These are phyloP conservation scores for Candida silvicultrix DNA, from an alignment of 805 yeast species.

Conservation along the genomic window DNA sequence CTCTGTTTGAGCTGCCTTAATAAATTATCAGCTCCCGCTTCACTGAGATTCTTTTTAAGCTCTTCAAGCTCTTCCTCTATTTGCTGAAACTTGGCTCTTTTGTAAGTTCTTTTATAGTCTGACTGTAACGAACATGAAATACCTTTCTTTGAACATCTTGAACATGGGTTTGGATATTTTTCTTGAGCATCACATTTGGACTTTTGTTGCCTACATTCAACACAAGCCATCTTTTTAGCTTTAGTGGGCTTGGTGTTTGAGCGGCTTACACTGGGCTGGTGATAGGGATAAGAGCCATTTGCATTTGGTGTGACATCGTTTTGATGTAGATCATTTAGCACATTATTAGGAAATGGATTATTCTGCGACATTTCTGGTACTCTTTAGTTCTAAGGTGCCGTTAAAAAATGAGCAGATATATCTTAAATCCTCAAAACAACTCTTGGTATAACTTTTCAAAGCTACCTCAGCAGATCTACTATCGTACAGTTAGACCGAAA, in stretches of 20 bases:
- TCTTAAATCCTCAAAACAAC: no score
- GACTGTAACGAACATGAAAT: slow-evolving; percentile 67
- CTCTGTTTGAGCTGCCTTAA: slow-evolving; percentile 16
- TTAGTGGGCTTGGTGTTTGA: slow-evolving; percentile 3
- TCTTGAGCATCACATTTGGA: slow-evolving; percentile 84
- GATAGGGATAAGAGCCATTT: neutral
- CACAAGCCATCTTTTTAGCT: slow-evolving; percentile 75
- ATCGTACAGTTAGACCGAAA: neutral
- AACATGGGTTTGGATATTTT: slow-evolving; percentile 70
- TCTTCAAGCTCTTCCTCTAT: slow-evolving; percentile 76
- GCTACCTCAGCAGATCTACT: no score
- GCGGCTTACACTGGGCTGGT: neutral
- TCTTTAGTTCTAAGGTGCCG: neutral
- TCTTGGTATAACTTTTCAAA: no score
- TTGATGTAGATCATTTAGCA: neutral
- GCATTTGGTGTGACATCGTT: neutral
- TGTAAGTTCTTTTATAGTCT: slow-evolving; percentile 84
- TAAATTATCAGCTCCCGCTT: slow-evolving; percentile 18
- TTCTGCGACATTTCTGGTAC: neutral
- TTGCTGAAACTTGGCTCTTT: slow-evolving; percentile 77
- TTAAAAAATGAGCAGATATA: neutral
- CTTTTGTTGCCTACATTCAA: slow-evolving; percentile 94
- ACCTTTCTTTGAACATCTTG: slow-evolving; percentile 70
- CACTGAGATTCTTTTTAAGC: slow-evolving; percentile 46
- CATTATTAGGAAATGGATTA: neutral